Conservation (phyloP, 352 stramenopile genomes). For the Globisporangium carolinianum region DNA sequence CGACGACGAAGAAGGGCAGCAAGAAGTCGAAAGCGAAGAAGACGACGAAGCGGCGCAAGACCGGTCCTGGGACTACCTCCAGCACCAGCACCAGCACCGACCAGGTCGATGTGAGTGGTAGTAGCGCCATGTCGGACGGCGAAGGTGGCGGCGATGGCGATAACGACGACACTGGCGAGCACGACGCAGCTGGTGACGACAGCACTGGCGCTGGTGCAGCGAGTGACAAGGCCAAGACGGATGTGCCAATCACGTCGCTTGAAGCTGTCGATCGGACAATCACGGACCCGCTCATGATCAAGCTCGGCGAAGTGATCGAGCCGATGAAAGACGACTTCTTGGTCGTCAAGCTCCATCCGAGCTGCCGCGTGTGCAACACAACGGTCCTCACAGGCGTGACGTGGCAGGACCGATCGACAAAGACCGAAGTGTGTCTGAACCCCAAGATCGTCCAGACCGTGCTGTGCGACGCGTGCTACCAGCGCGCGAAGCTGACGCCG, state of each 20-base stretch:
- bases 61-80: slow-evolving; percentile 10
- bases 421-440: slow-evolving; percentile 56
- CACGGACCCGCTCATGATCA: slow-evolving; percentile 76
- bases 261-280: slow-evolving; percentile 61
- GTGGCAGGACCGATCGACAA: slow-evolving; percentile 57
- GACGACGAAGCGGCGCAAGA: slow-evolving; percentile 61
- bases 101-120: too few species aligned
- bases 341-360: slow-evolving; percentile 82
- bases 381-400: slow-evolving; percentile 59
- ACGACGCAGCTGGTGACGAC: slow-evolving; percentile 9
- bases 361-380: slow-evolving; percentile 74
- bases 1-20: slow-evolving; percentile 51
- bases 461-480: slow-evolving; percentile 77
- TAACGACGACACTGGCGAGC: slow-evolving; percentile 21
- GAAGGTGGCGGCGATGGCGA: slow-evolving; percentile 28
- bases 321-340: slow-evolving; percentile 89
- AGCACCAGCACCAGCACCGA: too few species aligned
- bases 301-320: slow-evolving; percentile 83
- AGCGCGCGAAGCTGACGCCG: slow-evolving; percentile 41
- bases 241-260: slow-evolving; percentile 38
- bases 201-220: slow-evolving; percentile 3
- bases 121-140: slow-evolving; percentile 23
- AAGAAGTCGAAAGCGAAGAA: slow-evolving; percentile 83
- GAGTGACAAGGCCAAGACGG: slow-evolving; percentile 22
- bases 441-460: slow-evolving; percentile 62